These are phyloP conservation scores for Colletotrichum tofieldiae DNA, from an alignment of 2,329 filamentous ascomycete genomes.

Conservation along the genomic window DNA sequence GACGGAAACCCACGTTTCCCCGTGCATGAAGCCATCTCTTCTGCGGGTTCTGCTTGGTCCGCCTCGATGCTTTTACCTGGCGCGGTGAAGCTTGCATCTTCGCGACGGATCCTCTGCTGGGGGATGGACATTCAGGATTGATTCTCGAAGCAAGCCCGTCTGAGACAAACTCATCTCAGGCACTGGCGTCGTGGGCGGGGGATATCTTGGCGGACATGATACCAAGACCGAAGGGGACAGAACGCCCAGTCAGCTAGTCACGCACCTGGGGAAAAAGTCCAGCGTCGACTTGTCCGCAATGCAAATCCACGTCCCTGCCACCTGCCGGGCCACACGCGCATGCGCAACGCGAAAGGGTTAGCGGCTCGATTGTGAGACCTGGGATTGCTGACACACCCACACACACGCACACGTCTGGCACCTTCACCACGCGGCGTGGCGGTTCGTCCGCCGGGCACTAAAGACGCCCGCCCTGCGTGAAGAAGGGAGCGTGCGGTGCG, in stretches of 20 bases:
- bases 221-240: constrained; percentile 15
- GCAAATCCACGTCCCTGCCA: not conserved
- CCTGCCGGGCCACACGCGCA: constrained; percentile 11
- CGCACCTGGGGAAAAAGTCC: not conserved
- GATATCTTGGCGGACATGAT: not conserved
- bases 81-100: not conserved
- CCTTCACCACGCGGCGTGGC: constrained; percentile 19
- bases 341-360: not conserved
- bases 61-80: not conserved
- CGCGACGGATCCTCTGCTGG: not conserved
- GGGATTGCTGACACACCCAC: not conserved
- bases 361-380: constrained; percentile 1
- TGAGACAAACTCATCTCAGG: not conserved
- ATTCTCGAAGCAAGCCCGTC: not conserved
- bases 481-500: constrained; percentile 17
- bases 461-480: not conserved
- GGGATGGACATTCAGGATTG: not conserved
- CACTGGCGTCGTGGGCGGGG: not conserved
- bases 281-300: not conserved
- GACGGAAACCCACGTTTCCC: not conserved
- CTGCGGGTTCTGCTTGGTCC: not conserved
- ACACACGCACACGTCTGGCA: not conserved
- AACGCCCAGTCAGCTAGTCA: not conserved
- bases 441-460: constrained; percentile 7
- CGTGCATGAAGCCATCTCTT: not conserved